Evolutionary conservation across 2,329 filamentous ascomycete species (phyloP), one percentile per base, ranked within the genome.

Genomic region (Apiospora aurea): DNA sequence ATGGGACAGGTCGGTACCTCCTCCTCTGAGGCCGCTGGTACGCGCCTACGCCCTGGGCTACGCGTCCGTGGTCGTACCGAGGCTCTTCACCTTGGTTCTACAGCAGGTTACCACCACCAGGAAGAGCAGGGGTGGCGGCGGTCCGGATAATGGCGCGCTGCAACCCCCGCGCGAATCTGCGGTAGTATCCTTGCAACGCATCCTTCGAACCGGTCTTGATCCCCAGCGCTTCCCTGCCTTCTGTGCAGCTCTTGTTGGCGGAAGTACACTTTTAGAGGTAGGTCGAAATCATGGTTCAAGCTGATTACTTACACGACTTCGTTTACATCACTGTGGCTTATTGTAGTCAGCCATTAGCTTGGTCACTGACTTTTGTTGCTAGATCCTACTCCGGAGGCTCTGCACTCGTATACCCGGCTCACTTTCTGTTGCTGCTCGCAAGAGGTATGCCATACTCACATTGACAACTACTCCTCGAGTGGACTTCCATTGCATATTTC

Each of bases 41-140:
- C 86, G 89, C 72, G 90, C 90, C 67, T 92, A 90, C 79, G 77
- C 89, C 18, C 77, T 91, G 46, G 90, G 89, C 43, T 92, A 91
- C 81, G 86, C 86, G 24, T 91, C 89, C 69, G 84, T 86, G 46
- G 88, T 91, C 10, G 85, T 83, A 41, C 90, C 90, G 16, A 84
- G 89, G 73, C 79, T 91, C 29, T 77, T 90, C 74, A 87, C 87
- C 2, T 79, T 91, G 72, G 74, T 90, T 43, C 78, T 90, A 70
- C 85, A 87, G 74, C 83, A 87, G 76, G 77, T 87, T 73, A 83
- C 82, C 72, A 83, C 80, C 57, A 64, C 80, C 57, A 41, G 21
- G 73, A 77, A 75, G 74, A 81, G 79, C 69, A 81, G 79, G 71
- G 72, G 72, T 74, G 80, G 77, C 76, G 81, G 77, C 76, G 81